phyloP scores from a whole-genome alignment of 2,329 filamentous ascomycete genomes.

The Pyrenophora tritici-repentis region DNA sequence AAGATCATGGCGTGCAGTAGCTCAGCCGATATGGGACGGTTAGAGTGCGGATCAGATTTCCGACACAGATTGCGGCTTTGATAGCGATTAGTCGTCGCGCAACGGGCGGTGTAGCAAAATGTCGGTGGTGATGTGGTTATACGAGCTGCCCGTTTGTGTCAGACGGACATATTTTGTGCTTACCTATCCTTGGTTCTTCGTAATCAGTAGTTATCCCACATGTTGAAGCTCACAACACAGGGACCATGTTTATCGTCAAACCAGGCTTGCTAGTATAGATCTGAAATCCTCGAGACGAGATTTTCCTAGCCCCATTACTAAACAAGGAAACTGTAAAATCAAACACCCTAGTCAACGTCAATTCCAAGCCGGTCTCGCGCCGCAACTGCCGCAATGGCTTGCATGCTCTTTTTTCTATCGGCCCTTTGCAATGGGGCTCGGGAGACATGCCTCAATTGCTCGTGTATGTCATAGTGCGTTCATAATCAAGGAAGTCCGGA shows the following conservation, averaged over 20 bases:
- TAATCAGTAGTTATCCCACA: background rate
- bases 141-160: background rate
- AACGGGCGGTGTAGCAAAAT: slow-evolving; percentile 12
- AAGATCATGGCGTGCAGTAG: slow-evolving; percentile 19
- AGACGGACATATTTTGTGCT: background rate
- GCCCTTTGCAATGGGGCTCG: slow-evolving; percentile 11
- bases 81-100: slow-evolving; percentile 2
- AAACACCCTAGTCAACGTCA: slow-evolving; percentile 10
- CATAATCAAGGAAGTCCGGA: background rate
- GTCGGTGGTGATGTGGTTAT: slow-evolving; percentile 4
- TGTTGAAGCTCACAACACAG: too few species aligned
- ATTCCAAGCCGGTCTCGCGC: slow-evolving; percentile 8
- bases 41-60: slow-evolving; percentile 5
- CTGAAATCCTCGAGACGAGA: too few species aligned
- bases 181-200: background rate
- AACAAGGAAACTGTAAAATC: slow-evolving; percentile 5
- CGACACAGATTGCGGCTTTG: slow-evolving; percentile 9
- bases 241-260: too few species aligned
- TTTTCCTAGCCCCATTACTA: background rate
- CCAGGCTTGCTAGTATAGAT: too few species aligned
- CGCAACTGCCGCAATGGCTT: slow-evolving; percentile 8
- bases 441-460: slow-evolving; percentile 8
- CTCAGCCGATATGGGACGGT: slow-evolving; percentile 13
- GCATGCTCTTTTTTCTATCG: slow-evolving; percentile 13
- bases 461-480: slow-evolving; percentile 5